Evolutionary conservation across 2,329 filamentous ascomycete species (phyloP).

Genomic region (Atkinsonella texensis): DNA sequence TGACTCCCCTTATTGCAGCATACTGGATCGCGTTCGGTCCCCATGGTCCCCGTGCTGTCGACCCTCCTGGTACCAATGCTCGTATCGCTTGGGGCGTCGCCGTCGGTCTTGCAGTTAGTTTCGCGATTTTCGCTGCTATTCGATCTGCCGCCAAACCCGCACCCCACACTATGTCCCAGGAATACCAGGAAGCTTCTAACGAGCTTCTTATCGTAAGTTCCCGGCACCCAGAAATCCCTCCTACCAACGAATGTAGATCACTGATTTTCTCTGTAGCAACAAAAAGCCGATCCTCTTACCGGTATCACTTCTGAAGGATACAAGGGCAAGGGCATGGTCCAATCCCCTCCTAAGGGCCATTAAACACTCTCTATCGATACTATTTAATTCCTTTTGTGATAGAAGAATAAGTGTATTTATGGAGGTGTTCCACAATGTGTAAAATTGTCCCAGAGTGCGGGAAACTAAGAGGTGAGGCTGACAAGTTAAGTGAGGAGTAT

Average conservation of each 20-base stretch:
- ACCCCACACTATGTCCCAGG: slow-evolving; percentile 86
- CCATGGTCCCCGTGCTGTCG: slow-evolving; percentile 77
- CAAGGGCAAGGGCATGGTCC: slow-evolving; percentile 65
- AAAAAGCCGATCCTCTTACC: slow-evolving; percentile 78
- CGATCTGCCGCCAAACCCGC: slow-evolving; percentile 59
- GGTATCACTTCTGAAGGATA: slow-evolving; percentile 73
- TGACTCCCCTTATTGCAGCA: slow-evolving; percentile 42
- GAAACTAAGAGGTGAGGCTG: slow-evolving; percentile 9
- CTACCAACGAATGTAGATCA: neutral
- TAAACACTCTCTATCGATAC: slow-evolving; percentile 22
- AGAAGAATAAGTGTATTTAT: slow-evolving; percentile 20
- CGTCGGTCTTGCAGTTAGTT: slow-evolving; percentile 53
- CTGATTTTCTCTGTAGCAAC: slow-evolving; percentile 39
- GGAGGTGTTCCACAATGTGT: slow-evolving; percentile 21
- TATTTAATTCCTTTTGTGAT: slow-evolving; percentile 22
- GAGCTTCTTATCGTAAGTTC: slow-evolving; percentile 73
- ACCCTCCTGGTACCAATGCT: slow-evolving; percentile 74
- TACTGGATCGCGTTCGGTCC: slow-evolving; percentile 99
- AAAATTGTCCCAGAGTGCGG: slow-evolving; percentile 21
- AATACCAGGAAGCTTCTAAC: slow-evolving; percentile 92
- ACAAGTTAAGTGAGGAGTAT: slow-evolving; percentile 17
- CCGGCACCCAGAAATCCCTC: neutral
- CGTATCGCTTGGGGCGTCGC: slow-evolving; percentile 65
- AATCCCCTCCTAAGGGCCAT: slow-evolving; percentile 47
- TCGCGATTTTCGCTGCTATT: slow-evolving; percentile 59